Base-by-base conservation (phyloP, 768 basidiomycete genomes). In the Suillus subaureus region DNA sequence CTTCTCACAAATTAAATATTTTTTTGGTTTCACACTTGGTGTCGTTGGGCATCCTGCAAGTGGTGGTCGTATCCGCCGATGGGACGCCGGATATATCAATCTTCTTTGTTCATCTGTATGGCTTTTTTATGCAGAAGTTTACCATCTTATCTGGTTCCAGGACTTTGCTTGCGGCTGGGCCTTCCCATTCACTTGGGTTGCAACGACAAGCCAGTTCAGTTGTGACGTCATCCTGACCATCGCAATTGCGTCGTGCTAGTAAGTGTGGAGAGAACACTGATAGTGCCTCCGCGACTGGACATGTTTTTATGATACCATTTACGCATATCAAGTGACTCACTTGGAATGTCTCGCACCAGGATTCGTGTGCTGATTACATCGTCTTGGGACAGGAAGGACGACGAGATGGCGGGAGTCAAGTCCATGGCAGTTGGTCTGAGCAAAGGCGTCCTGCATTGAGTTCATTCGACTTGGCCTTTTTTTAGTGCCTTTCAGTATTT, bases 31-130 rank as follows among this genome's bases (percentile, higher is more conserved):
- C n/a, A 23, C 11, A 47, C 11, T 47, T 23, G n/a, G n/a, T 47
- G n/a, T 23, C 4, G n/a, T 47, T 47, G 45, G n/a, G n/a, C n/a
- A 23, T 4, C 11, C n/a, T 47, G 45, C 11, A 6, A 1, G 45
- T 23, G 45, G n/a, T 47, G 45, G 21, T n/a, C n/a, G n/a, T 75
- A 75, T 56, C 74, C 73, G 7, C 58, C 73, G 37, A 70, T 74
- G 72, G 74, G 74, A 65, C 68, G 73, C 4, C 64, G 68, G 56
- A 75, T 73, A 1, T 70, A 69, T 54, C 71, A 70, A 70, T 72
- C 74, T n/a, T 73, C 74, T 57, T 70, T 71, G 33, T 75, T 73
- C 67, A 1, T 75, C 28, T 73, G 73, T 74, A 63, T 3, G 68
- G 23, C 21, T 33, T 33, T 60, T 23, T 26, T 40, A 21, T 23